Base-by-base conservation (phyloP, 2,329 filamentous ascomycete genomes). In the Curvularia spicifera region DNA sequence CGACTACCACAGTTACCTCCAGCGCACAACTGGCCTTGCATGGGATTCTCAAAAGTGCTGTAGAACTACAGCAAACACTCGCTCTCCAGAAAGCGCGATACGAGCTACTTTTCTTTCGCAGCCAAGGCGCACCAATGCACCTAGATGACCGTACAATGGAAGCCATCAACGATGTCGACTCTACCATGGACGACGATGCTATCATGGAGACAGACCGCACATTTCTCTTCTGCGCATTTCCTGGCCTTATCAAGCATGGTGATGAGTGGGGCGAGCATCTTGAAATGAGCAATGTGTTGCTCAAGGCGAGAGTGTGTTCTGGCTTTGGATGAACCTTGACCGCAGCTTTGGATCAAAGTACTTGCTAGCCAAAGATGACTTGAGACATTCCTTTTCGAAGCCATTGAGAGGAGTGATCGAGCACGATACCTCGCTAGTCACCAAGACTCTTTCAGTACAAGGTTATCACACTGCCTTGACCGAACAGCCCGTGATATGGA, bases 191-290 rank as follows among this genome's bases (percentile, higher is more conserved):
- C 28, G 73, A 75, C 5, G 67, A 67, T 7, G 53, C 54, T 3
- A 61, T 68, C 44, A 51, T 59, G 18, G 33, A 59, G 5, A 42
- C 24, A 20, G 58, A 70, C 9, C 65, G 59, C 12, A 56, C 18
- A 7, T 67, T 75, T 24, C 29, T 53, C 1, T 76, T 75, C 54
- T 76, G 74, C 48, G 68, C 75, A 1, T 76, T 74, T 39, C 73
- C 73, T 1, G 69, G 68, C 20, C 43, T 76, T 5, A 56, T 74
- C 48, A 76, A 76, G 48, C 69, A 61, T 15, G 72, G 71, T 0
- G 57, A 72, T 48, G 71, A 73, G 42, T 56, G 61, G 37, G 72
- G 70, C 4, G 68, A 73, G 18, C 58, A 71, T 35, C 26, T 43
- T 22, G 68, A 71, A 6, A 62, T 69, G 6, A 66, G 61, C 8